Base-by-base conservation (phyloP, 2,329 filamentous ascomycete species). In the Huntiella bhutanensis region DNA sequence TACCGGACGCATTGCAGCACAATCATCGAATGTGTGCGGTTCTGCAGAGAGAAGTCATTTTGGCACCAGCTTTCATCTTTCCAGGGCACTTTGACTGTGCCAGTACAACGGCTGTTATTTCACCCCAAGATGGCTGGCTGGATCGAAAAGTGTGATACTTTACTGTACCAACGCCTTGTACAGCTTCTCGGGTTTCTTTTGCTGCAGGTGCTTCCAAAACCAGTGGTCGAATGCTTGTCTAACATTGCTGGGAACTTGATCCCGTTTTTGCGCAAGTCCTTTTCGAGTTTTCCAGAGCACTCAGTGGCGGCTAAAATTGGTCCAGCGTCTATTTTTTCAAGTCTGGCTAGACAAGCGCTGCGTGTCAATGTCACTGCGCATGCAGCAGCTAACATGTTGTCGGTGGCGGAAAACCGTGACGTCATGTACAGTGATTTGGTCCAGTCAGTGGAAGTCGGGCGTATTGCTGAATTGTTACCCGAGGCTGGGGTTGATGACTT, bases 161-260 rank as follows among this genome's bases (percentile, higher is more conserved):
- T 88, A 33, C 82, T 95, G 64, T 98, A 98, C 59, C 86, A 96
- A 60, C 86, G 87, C 54, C 94, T 96, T 82, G 86, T 95, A 64
- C 79, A 80, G 46, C 92, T 95, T 51, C 77, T 96, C 36, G 82
- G 83, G 1, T 77, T 80, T n/a, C 69, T 96, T 36, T 91, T 85
- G 3, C 70, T 95, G 5, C 87, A 96, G 59, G 87, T 94, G 11
- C 80, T 93, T 3, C 91, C 91, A 1, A 83, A 87, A 49, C 73
- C 80, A 3, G 87, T 96, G 5, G 69, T 95, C 49, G 83, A 87
- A 55, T 86, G 87, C 2, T 72, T 98, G 32, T 77, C 83, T 53
- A 88, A 79, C 53, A 92, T 98, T 48, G 87, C 86, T 1, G 78
- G 84, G 55, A 75, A 74, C 39, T 69, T 98, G 8, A 82, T 92